These are phyloP conservation scores for Leccinellum luteum DNA, from an alignment of 768 basidiomycete species.

Conservation along the genomic window DNA sequence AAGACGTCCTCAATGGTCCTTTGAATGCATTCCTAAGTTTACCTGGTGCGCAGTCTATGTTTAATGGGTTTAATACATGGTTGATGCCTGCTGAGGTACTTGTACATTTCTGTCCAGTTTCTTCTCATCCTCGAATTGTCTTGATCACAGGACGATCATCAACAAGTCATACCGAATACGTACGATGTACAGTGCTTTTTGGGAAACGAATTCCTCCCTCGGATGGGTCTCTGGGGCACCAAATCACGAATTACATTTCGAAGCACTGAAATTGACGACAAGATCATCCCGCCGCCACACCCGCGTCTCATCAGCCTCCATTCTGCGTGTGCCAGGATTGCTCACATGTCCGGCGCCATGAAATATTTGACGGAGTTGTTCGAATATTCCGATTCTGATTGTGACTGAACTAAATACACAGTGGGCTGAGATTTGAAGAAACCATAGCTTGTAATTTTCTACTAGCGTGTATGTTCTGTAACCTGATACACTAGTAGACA, in stretches of 20 bases:
- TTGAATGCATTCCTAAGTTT: neutral
- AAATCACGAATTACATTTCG: neutral
- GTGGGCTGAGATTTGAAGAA: too few relatives aligned
- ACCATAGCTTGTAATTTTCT: too few relatives aligned
- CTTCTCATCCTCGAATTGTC: neutral
- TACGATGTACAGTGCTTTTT: neutral
- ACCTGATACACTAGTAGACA: constrained; percentile 17
- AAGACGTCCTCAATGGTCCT: neutral
- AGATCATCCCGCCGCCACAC: neutral
- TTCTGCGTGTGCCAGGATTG: neutral
- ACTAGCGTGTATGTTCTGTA: too few relatives aligned
- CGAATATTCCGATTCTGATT: neutral
- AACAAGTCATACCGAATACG: neutral
- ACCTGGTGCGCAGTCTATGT: neutral
- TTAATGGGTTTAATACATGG: neutral
- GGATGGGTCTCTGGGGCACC: neutral
- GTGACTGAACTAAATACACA: neutral
- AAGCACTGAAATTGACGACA: neutral
- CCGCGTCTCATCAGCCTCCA: neutral
- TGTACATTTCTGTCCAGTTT: neutral
- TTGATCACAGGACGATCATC: neutral
- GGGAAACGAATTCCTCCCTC: neutral
- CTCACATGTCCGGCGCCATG: neutral
- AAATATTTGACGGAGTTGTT: neutral
- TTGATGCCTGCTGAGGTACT: neutral